Conservation (phyloP, 371 early-diverging fungal genomes). For the Mortierella sp. region DNA sequence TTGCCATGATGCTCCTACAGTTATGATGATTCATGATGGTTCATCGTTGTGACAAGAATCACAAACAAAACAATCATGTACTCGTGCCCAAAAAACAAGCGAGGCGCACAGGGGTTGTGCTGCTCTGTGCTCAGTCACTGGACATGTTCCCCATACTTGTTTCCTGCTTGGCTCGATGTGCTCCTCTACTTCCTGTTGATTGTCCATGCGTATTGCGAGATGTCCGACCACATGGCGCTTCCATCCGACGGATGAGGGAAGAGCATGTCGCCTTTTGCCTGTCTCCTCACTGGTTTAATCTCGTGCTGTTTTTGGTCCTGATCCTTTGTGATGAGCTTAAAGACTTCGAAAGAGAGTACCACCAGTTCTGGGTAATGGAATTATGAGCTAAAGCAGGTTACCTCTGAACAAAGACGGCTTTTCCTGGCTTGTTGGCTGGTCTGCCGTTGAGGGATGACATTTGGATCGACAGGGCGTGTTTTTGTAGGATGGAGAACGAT, state of each 20-base stretch:
- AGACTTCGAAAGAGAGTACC: too few relatives aligned
- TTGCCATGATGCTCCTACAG: too few relatives aligned
- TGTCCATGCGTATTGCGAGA: neutral
- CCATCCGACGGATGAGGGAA: neutral
- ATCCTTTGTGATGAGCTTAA: too few relatives aligned
- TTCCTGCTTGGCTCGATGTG: neutral
- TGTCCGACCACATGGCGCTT: neutral
- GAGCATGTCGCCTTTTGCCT: too few relatives aligned
- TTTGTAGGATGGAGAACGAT: neutral
- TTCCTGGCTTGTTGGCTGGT: conserved; percentile 34
- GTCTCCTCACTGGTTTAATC: too few relatives aligned
- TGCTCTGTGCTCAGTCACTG: neutral
- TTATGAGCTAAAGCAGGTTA: neutral
- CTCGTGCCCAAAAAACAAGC: too few relatives aligned
- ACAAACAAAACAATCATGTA: too few relatives aligned
- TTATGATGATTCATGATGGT: too few relatives aligned
- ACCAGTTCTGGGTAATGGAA: neutral
- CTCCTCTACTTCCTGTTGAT: neutral
- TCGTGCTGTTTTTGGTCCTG: too few relatives aligned
- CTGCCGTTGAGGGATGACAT: conserved; percentile 42
- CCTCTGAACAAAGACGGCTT: conserved; percentile 43
- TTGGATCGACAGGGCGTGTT: neutral
- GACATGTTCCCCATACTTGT: neutral
- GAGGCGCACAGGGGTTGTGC: too few relatives aligned
- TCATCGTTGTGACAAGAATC: too few relatives aligned